Base-by-base conservation (phyloP, 495 filamentous ascomycete genomes). In the Platismatia glauca region DNA sequence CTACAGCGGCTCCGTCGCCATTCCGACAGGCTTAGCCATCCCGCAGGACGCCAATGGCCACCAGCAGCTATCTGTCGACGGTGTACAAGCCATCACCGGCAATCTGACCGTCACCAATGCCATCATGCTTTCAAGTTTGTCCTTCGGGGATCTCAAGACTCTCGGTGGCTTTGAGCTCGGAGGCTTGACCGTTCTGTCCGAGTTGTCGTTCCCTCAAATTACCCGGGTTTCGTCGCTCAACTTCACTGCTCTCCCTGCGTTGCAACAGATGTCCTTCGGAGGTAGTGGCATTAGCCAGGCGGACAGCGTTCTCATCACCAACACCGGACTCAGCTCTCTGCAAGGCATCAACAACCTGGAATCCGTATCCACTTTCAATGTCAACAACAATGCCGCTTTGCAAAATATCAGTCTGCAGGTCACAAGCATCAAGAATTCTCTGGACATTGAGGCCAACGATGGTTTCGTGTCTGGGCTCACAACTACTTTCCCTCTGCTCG, bases 311-410 rank as follows among this genome's bases (percentile, higher is more conserved):
- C 71, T 73, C 39, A 91, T 99, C 74, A 81, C 84, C 71, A 91
- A 97, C 78, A 97, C 95, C 59, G 80, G 84, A 71, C 81, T 97
- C 64, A 78, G 72, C 70, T 81, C 75, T 64, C 81, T 99, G 41
- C 74, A 86, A 64, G 90, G 89, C 73, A 88, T 99, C 73, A 85
- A 89, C 71, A 85, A 89, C 69, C 77, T 97, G 62, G 67, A 80
- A 57, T 79, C 75, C 33, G 79, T 87, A 34, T 76, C 75, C 24
- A 76, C 71, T 50, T 81, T 95, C 72, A 76, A 90, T 67, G 82
- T 95, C 78, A 86, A 89, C 79, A 91, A 93, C 81, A 95, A 95
- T 83, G 76, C 72, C 41, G 79, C 81, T 62, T 75, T 95, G 64
- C 79, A 81, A 68, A 78, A 74, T 46, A 86, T 91, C 77, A 83